Evolutionary conservation across 2,329 filamentous ascomycete species (phyloP), one percentile per base, ranked within the genome.

Genomic region (Thelonectria blattea): DNA sequence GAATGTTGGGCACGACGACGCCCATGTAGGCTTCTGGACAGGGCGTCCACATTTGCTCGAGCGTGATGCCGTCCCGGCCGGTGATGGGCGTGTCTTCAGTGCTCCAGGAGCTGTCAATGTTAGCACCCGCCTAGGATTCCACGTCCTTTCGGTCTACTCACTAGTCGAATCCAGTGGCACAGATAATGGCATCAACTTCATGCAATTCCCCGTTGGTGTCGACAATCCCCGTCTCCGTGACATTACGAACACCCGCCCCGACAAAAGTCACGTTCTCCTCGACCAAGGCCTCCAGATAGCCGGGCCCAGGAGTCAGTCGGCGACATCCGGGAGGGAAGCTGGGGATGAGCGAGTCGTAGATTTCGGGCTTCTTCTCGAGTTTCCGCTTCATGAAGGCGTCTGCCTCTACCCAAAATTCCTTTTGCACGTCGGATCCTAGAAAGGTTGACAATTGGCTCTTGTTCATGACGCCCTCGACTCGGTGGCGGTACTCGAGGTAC

Each of bases 381-480:
- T 54, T 54, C 3, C 4, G 7, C 18, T 50, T 52, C 49, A 52
- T 58, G 10, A 57, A 57, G 11, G 47, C 12, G n/a, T 51, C 39
- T 8, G 55, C 45, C 37, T 57, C 47, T 14, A 51, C 18, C 55
- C 55, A 57, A 14, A 57, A 52, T 24, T 58, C 30, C 11, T 52
- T 58, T 18, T 58, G 56, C n/a, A 52, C 22, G 20, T 52, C 42
- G 12, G 49, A 41, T 17, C 49, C 56, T 5, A 52, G 56, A 24
- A 57, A 57, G 11, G 55, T 57, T 4, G 55, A 57, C 5, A 57
- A 39, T 12, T 57, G 55, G 27, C 55, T 45, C 39, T 57, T 57
- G 55, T 57, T 57, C 55, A 57, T 57, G 27, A 57, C 41, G 5
- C 55, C 55, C 12, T 57, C 55, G 7, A 57, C 55, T 11, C 51